Evolutionary conservation across 192 early-diverging fungal genomes (phyloP).

Genomic region (Piromyces finnis): DNA sequence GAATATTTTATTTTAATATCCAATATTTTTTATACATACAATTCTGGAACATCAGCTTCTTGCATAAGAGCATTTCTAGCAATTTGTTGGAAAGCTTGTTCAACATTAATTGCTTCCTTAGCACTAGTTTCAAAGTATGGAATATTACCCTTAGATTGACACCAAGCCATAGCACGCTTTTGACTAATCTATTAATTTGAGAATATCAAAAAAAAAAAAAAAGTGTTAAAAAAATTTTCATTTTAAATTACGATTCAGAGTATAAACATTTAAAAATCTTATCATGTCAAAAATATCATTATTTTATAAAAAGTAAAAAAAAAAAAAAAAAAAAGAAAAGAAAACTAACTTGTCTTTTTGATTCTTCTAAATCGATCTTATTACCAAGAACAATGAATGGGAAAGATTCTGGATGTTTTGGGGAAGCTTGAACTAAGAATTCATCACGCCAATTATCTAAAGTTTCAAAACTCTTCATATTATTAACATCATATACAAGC

Average conservation of each 20-base stretch:
- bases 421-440: constrained; percentile 89
- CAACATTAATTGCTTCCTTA: constrained; percentile 96
- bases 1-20: too few species aligned
- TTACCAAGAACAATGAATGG: constrained; percentile 99
- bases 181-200: constrained; percentile 67
- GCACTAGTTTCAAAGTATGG: constrained; percentile 96
- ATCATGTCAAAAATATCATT: too few species aligned
- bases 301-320: not conserved
- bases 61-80: constrained; percentile 88
- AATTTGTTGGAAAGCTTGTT: constrained; percentile 89
- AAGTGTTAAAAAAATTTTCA: too few species aligned
- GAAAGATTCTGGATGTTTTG: constrained; percentile 90
- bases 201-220: too few species aligned
- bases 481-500: constrained; percentile 91
- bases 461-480: constrained; percentile 82
- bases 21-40: too few species aligned
- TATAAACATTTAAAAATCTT: too few species aligned
- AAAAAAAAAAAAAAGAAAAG: not conserved
- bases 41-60: constrained; percentile 63
- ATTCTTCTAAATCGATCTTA: constrained; percentile 96
- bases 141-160: constrained; percentile 86
- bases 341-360: constrained; percentile 54
- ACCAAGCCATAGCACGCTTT: constrained; percentile 92
- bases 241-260: too few species aligned
- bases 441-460: constrained; percentile 97